Percentiles rank a stretch among this genome's conserved stretches.
phyloP scores from a whole-genome alignment of 1,139 yeast genomes.

The Taphrina populina region DNA sequence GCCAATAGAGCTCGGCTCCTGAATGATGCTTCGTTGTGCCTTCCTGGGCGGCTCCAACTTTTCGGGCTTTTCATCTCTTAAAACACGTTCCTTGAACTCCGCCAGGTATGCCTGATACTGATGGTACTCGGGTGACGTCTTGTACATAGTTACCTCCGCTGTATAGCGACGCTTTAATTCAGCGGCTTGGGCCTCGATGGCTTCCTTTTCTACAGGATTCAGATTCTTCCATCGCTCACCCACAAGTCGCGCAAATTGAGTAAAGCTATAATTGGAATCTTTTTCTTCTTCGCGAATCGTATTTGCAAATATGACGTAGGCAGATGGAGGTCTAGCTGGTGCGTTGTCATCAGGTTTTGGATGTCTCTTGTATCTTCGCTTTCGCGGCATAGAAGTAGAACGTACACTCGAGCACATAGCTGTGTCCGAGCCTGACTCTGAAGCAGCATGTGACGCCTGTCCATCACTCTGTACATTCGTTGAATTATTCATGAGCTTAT shows the following conservation, averaged over 20 bases:
- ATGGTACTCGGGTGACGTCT: slow-evolving; percentile 20
- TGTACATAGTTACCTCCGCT: slow-evolving; percentile 13
- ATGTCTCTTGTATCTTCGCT: slow-evolving; percentile 19
- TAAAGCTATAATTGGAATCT: slow-evolving; percentile 19
- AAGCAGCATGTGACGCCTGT: background rate
- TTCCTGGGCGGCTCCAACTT: slow-evolving; percentile 20
- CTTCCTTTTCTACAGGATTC: slow-evolving; percentile 9
- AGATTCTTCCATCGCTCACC: slow-evolving; percentile 34
- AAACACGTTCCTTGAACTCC: slow-evolving; percentile 30
- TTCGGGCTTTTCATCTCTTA: slow-evolving; percentile 26
- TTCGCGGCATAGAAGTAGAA: background rate
- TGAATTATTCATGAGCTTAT: background rate
- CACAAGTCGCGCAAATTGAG: slow-evolving; percentile 24
- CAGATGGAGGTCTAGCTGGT: slow-evolving; percentile 29
- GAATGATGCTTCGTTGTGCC: background rate
- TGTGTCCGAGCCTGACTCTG: slow-evolving; percentile 11
- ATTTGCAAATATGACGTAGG: slow-evolving; percentile 33
- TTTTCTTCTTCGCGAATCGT: slow-evolving; percentile 27
- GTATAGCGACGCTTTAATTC: slow-evolving; percentile 7
- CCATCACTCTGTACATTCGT: background rate
- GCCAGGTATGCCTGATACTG: slow-evolving; percentile 30
- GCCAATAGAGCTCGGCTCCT: too few species aligned
- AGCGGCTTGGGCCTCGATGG: slow-evolving; percentile 28
- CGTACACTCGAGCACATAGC: slow-evolving; percentile 1
- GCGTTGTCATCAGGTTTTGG: slow-evolving; percentile 34